Evolutionary conservation across 1,139 yeast species (phyloP).

Genomic region (Hansenula sp.): DNA sequence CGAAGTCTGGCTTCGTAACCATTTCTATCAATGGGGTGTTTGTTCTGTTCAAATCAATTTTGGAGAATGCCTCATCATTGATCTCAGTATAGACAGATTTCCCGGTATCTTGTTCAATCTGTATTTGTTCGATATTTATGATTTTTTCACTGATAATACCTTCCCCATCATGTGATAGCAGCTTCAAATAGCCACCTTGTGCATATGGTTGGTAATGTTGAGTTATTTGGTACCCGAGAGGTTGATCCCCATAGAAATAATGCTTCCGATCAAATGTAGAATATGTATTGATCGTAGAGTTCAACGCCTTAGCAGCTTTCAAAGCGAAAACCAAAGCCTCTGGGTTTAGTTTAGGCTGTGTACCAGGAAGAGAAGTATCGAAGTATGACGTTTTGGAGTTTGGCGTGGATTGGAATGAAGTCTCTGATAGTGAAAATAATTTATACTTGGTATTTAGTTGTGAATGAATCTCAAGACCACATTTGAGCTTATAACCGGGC

Average conservation of each 20-base stretch:
- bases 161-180: conserved; percentile 62
- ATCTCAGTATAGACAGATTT: conserved; percentile 58
- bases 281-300: conserved; percentile 49
- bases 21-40: conserved; percentile 86
- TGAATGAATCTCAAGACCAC: conserved; percentile 93
- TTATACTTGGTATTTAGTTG: conserved; percentile 74
- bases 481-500: conserved; percentile 42
- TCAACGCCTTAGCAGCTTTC: conserved; percentile 68
- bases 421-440: conserved; percentile 65
- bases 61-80: conserved; percentile 29
- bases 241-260: conserved; percentile 95
- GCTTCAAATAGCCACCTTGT: conserved; percentile 50
- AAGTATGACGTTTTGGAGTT: conserved; percentile 73
- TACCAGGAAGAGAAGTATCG: conserved; percentile 89
- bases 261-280: conserved; percentile 91
- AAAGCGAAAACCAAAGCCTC: conserved; percentile 72
- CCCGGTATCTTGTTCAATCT: conserved; percentile 94
- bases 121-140: conserved; percentile 68
- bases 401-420: conserved; percentile 44
- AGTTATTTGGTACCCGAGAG: conserved; percentile 92
- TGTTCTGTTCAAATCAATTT: conserved; percentile 78
- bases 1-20: conserved; percentile 88
- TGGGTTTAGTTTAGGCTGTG: conserved; percentile 79
- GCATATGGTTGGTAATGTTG: conserved; percentile 87
- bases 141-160: conserved; percentile 40